Evolutionary conservation across 257 asterid species (phyloP).

Genomic region (Capsicum pubescens): DNA sequence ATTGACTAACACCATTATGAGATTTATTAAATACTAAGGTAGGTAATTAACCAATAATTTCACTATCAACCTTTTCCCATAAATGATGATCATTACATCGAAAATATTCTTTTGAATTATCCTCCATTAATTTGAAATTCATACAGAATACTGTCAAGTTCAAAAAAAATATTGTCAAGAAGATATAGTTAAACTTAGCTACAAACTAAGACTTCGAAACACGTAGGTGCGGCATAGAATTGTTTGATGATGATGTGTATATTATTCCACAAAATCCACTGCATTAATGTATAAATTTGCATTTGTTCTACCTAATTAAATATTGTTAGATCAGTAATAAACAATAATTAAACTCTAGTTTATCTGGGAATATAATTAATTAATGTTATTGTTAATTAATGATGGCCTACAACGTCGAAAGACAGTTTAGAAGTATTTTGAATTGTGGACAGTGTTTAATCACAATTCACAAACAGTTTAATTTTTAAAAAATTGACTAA

Average conservation of each 20-base stretch:
- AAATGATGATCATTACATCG: not conserved
- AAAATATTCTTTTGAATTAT: not conserved
- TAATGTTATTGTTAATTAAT: too few species aligned
- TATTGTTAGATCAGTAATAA: too few species aligned
- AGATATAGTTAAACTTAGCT: not conserved
- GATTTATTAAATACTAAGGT: not conserved
- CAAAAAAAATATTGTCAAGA: too few species aligned
- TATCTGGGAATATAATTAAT: too few species aligned
- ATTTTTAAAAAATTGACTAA: not conserved
- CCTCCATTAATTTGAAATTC: not conserved
- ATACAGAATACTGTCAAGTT: not conserved
- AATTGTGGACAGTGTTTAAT: not conserved
- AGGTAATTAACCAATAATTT: not conserved
- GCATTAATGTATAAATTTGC: too few species aligned
- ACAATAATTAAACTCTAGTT: too few species aligned
- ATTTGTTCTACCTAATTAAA: too few species aligned
- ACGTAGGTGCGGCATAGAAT: not conserved
- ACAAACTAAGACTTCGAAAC: not conserved
- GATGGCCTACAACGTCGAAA: not conserved
- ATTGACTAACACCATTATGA: not conserved
- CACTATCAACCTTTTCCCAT: not conserved
- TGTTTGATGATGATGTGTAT: not conserved
- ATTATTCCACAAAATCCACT: not conserved
- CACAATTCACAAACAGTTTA: not conserved
- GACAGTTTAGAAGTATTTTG: not conserved